Base-by-base conservation (phyloP, 2,329 filamentous ascomycete genomes). In the Penicillium glabrum region DNA sequence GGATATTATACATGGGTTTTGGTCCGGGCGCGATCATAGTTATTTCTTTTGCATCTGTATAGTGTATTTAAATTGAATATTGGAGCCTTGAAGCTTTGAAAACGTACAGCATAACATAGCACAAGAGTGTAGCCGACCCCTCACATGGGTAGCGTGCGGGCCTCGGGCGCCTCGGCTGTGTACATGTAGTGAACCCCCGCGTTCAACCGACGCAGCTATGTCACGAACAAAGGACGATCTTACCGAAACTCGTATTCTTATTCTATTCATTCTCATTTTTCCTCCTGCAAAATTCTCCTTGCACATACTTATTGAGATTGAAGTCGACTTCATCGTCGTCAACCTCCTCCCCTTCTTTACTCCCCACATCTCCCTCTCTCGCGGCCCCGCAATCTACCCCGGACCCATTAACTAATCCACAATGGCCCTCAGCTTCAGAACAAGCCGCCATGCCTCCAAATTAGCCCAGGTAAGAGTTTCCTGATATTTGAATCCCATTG, bases 391-490 rank as follows among this genome's bases (percentile, higher is more conserved):
- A 59, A 54, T 59, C 69, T 63, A 62, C 63, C 64, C 66, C 66
- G 61, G 63, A 64, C 53, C 60, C 64, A 58, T 60, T 24, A 51
- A 26, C 46, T 19, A 53, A 56, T 39, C 51, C 49, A 63, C 56
- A 59, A 73, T 74, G 70, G 68, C 69, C n/a, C 62, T 74, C 50
- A 67, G 69, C 50, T 67, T 70, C 63, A 71, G 74, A 69, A 69
- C 73, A 51, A 69, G 72, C 57, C 70, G 72, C 56, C 73, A 75
- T 62, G 74, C 71, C 48, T 63, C 73, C 35, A 71, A 65, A 66
- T 63, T 76, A 62, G 68, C 69, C 19, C 69, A 75, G 68, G 75
- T 77, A 63, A 56, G 49, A 11, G 3, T 14, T 8, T 50, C 14
- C 5, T 44, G 5, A 13, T 5, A 14, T 16, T 14, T 23, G 23